Conservation (phyloP, 2,329 filamentous ascomycete species). For the Diaporthe citri region DNA sequence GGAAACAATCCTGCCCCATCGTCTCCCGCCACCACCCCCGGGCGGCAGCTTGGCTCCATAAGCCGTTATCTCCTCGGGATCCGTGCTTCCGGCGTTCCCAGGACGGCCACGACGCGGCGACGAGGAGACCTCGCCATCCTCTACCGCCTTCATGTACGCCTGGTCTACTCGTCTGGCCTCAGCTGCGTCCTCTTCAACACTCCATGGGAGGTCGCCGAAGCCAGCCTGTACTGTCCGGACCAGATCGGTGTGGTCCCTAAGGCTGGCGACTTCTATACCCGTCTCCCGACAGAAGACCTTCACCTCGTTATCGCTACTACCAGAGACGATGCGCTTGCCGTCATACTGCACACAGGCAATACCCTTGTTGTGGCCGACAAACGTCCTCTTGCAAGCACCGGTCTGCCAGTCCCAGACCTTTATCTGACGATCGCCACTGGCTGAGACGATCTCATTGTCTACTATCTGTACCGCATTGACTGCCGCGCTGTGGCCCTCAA, state of each 20-base stretch:
- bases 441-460: conserved; percentile 89
- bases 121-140: conserved; percentile 61
- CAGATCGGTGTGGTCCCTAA: conserved; percentile 84
- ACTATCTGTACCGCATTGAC: conserved; percentile 97
- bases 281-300: conserved; percentile 93
- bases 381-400: conserved; percentile 80
- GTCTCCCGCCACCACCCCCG: conserved; percentile 84
- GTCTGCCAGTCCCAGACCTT: conserved; percentile 94
- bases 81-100: conserved; percentile 78
- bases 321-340: conserved; percentile 91
- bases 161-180: conserved; percentile 81
- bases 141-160: conserved; percentile 75
- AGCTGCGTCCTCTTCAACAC: conserved; percentile 78
- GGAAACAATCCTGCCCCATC: conserved; percentile 94
- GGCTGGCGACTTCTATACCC: conserved; percentile 88
- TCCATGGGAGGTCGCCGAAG: conserved; percentile 89
- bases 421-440: conserved; percentile 92
- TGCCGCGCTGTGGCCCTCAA: conserved; percentile 89
- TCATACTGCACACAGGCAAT: conserved; percentile 99
- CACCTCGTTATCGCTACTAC: conserved; percentile 95
- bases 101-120: conserved; percentile 54
- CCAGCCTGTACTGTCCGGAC: conserved; percentile 96
- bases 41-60: conserved; percentile 90
- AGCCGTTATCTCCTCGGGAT: conserved; percentile 81
- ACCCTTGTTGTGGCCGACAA: conserved; percentile 90